Percentiles rank a stretch among this genome's conserved stretches.
phyloP scores from a whole-genome alignment of 1,284 basidiomycete genomes.

The Ceratobasidium sp. region DNA sequence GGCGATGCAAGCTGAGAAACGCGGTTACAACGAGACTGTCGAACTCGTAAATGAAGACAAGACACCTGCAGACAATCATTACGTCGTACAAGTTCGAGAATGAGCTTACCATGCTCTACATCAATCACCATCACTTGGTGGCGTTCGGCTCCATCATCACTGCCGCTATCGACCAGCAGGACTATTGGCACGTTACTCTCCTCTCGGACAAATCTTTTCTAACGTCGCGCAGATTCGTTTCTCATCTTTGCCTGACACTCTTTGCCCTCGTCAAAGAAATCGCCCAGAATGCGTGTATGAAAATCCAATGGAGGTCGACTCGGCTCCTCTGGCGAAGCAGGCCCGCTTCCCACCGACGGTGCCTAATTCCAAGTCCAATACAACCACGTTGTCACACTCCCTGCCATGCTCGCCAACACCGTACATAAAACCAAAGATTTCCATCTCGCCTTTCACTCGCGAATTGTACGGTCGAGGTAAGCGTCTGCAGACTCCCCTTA shows the following conservation, averaged over 20 bases:
- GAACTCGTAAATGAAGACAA: conserved; percentile 63
- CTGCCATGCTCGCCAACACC: conserved; percentile 55
- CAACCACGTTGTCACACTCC: no score
- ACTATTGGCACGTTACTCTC: conserved; percentile 73
- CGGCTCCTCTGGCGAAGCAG: conserved; percentile 55
- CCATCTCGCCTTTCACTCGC: conserved; percentile 96
- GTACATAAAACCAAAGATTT: conserved; percentile 80
- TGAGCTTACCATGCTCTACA: conserved; percentile 93
- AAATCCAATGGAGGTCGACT: conserved; percentile 60
- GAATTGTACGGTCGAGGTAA: conserved; percentile 89
- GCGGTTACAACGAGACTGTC: conserved; percentile 46
- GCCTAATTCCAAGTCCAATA: conserved; percentile 66
- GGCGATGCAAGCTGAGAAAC: not conserved
- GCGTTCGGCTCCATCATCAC: conserved; percentile 92
- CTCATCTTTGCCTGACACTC: conserved; percentile 90
- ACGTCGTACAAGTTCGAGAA: conserved; percentile 93
- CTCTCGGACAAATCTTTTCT: not conserved
- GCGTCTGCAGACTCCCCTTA: conserved; percentile 45
- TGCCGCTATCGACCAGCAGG: conserved; percentile 91
- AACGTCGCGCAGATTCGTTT: conserved; percentile 71
- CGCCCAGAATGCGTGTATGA: conserved; percentile 92
- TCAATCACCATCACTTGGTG: no score
- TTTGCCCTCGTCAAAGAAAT: conserved; percentile 89
- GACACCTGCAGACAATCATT: conserved; percentile 69
- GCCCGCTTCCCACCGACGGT: conserved; percentile 47